A percentile compares a stretch with the other conserved stretches of the same genome.
Evolutionary conservation across 495 filamentous ascomycete species (phyloP).

Genomic region (Parathielavia appendiculata): DNA sequence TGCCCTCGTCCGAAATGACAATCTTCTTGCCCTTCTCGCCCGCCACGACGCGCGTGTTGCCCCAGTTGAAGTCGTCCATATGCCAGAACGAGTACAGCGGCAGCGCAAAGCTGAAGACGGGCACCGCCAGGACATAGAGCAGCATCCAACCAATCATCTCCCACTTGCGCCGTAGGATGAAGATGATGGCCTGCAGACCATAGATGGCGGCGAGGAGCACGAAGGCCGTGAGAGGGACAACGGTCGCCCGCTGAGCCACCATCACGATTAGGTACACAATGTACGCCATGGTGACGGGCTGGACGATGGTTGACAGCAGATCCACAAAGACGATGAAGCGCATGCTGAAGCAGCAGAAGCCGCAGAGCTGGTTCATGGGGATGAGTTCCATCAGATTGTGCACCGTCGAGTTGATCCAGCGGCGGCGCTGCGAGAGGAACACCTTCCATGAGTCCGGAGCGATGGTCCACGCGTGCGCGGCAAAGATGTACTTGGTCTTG

Average conservation of each 20-base stretch:
- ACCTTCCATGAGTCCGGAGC: slow-evolving; percentile 90
- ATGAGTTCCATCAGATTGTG: slow-evolving; percentile 97
- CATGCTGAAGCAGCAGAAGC: slow-evolving; percentile 99
- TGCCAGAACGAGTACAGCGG: slow-evolving; percentile 98
- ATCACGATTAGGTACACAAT: slow-evolving; percentile 82
- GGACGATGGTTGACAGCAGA: slow-evolving; percentile 82
- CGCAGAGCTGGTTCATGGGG: slow-evolving; percentile 86
- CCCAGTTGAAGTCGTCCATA: slow-evolving; percentile 99
- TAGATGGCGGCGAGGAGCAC: slow-evolving; percentile 90
- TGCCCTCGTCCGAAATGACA: slow-evolving; percentile 94
- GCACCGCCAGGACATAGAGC: slow-evolving; percentile 86
- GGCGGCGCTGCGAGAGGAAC: slow-evolving; percentile 94
- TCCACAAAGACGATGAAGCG: slow-evolving; percentile 96
- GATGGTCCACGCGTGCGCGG: slow-evolving; percentile 90
- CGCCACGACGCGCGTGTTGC: slow-evolving; percentile 94
- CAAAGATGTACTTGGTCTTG: slow-evolving; percentile 96
- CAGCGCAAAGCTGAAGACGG: slow-evolving; percentile 84
- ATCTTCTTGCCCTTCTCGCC: slow-evolving; percentile 90
- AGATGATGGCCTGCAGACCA: slow-evolving; percentile 94
- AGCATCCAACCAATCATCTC: slow-evolving; percentile 99
- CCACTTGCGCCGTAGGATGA: slow-evolving; percentile 93
- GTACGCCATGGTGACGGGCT: slow-evolving; percentile 89
- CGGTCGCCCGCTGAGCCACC: slow-evolving; percentile 52
- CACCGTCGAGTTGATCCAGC: slow-evolving; percentile 99
- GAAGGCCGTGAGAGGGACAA: slow-evolving; percentile 78